These are phyloP conservation scores for Suhomyces bribrorum DNA, from an alignment of 1,139 yeast genomes.

Conservation along the genomic window DNA sequence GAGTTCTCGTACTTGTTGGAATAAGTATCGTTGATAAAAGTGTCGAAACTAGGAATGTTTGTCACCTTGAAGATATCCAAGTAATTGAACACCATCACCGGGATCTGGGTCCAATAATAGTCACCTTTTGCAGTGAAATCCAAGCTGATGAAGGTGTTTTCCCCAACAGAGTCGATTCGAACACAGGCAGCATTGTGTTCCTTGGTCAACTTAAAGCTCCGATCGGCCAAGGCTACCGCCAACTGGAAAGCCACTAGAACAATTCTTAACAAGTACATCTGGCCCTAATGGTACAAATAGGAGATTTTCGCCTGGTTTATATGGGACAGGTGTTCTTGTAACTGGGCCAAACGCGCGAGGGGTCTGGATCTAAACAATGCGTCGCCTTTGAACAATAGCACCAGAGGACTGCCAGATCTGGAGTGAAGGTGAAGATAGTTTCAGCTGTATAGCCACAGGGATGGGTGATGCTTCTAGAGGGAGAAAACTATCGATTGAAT, in stretches of 20 bases:
- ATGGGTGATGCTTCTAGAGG: no score
- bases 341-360: no score
- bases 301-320: no score
- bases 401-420: no score
- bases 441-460: no score
- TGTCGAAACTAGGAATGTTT: constrained; percentile 16
- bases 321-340: no score
- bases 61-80: constrained; percentile 13
- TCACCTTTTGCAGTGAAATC: constrained; percentile 6
- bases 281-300: not conserved
- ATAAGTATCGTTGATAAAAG: constrained; percentile 13
- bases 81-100: constrained; percentile 18
- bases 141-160: constrained; percentile 11
- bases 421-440: no score
- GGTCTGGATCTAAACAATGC: no score
- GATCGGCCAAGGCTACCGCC: constrained; percentile 8
- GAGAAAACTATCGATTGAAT: no score
- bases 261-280: constrained; percentile 5
- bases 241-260: constrained; percentile 8
- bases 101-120: constrained; percentile 11
- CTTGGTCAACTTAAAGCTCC: constrained; percentile 13
- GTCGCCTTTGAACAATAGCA: no score
- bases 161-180: constrained; percentile 10
- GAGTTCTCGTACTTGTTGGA: constrained; percentile 10
- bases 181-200: constrained; percentile 17